Percentiles rank a stretch among this genome's conserved stretches.
These are phyloP conservation scores for Populus hybrid DNA, from an alignment of 441 rosid genomes.

Conservation along the genomic window DNA sequence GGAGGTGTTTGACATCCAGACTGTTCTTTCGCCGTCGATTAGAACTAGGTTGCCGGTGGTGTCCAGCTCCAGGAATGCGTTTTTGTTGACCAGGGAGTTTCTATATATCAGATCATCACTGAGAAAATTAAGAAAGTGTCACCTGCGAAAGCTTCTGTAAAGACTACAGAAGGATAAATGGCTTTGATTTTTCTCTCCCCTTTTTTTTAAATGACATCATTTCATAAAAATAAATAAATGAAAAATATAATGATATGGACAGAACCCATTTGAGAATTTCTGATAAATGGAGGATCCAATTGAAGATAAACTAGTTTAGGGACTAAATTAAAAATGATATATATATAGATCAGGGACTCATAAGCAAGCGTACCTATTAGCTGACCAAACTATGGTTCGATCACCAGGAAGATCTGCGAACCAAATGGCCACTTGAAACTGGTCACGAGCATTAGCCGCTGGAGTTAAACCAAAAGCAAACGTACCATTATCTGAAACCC, in stretches of 20 bases:
- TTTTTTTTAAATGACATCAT: neutral
- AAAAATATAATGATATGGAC: no score
- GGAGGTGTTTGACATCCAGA: slow-evolving; percentile 84
- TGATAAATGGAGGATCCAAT: neutral
- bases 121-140: slow-evolving; percentile 19
- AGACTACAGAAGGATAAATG: slow-evolving; percentile 26
- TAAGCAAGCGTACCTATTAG: slow-evolving; percentile 48
- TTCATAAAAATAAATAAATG: no score
- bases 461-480: slow-evolving; percentile 74
- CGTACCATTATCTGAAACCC: slow-evolving; percentile 74
- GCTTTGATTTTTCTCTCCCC: neutral
- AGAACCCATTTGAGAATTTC: no score
- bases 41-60: slow-evolving; percentile 73
- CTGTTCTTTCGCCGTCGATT: slow-evolving; percentile 35
- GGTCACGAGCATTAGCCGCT: slow-evolving; percentile 25
- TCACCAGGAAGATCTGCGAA: slow-evolving; percentile 77
- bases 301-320: neutral
- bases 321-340: no score
- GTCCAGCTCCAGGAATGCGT: slow-evolving; percentile 70
- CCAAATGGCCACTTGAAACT: slow-evolving; percentile 69
- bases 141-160: slow-evolving; percentile 44
- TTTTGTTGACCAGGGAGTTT: slow-evolving; percentile 66
- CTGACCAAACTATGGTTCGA: slow-evolving; percentile 72
- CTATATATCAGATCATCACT: slow-evolving; percentile 42
- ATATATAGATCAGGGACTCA: neutral